Evolutionary conservation across 371 early-diverging fungal genomes (phyloP), one percentile per base, ranked within the genome.

Genomic region (Sporodiniella umbellata): DNA sequence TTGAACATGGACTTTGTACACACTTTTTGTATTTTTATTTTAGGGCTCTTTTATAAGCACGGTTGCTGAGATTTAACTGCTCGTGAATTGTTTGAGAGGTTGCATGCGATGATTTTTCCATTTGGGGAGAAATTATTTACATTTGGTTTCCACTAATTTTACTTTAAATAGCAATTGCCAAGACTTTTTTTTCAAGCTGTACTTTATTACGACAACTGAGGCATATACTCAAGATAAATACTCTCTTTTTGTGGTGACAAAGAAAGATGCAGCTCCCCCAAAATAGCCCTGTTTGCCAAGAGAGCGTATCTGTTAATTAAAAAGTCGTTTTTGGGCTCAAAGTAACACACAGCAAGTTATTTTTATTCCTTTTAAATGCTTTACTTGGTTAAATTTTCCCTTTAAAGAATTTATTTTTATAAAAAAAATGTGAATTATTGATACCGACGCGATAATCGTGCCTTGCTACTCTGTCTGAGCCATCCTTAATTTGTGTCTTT

Each of bases 111-210:
- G 33, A 47, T 46, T 44, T 42, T 60, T 39, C 61, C 46, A 31
- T 25, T 48, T 55, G 39, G 44, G 44, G 61, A 51, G 56, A 60
- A 60, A 60, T 60, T 60, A 60, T 60, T 54, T 51, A 54, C 51
- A 54, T 54, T 49, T 28, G 60, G 54, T 28, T 18, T 14, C 12
- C 31, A 42, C 45, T 58, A 53, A 45, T 59, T 54, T 54, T 49
- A 33, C 54, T 48, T 38, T 14, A 43, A 38, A 22, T 30, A 42
- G 53, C 22, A 54, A 50, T 50, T 59, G 60, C 60, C 60, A 59
- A 59, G 60, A 59, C 60, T 28, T 48, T 59, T 59, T 53, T 39
- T 45, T 45, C 53, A 54, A 53, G 42, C 47, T 48, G 46, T 43
- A 28, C 40, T 46, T 33, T 28, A 24, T 24, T 44, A 10, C 12